Conservation (phyloP, 305 asterid species). For the Rubia balearica region DNA sequence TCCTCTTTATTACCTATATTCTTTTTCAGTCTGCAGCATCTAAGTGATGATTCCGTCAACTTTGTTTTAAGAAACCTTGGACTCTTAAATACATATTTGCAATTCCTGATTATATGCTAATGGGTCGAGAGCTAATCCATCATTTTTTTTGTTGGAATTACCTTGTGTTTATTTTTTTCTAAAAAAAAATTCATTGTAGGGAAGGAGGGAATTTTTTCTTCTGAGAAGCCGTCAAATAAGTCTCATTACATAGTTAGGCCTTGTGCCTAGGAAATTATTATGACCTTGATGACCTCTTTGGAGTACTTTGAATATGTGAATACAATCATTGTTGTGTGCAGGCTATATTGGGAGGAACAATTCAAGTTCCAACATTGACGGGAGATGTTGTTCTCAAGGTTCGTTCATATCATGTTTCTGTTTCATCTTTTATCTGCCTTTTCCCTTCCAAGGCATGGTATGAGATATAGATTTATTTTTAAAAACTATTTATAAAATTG, state of each 20-base stretch:
- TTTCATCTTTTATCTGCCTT: background rate
- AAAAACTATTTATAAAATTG: background rate
- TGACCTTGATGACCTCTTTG: background rate
- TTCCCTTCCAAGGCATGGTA: background rate
- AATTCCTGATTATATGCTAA: background rate
- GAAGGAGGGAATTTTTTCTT: background rate
- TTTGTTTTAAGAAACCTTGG: background rate
- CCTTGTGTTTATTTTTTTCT: too few relatives aligned
- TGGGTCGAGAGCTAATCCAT: background rate
- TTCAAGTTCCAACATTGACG: conserved; percentile 88
- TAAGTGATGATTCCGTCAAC: background rate
- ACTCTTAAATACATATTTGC: too few relatives aligned
- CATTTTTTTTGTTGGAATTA: background rate
- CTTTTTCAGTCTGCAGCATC: conserved; percentile 16
- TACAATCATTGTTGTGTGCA: conserved; percentile 32
- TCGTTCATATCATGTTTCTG: conserved; percentile 16
- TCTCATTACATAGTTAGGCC: background rate
- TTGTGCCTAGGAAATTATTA: background rate
- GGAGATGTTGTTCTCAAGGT: conserved; percentile 99
- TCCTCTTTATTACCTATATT: background rate
- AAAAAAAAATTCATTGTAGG: background rate
- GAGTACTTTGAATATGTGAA: background rate
- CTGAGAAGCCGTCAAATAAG: background rate
- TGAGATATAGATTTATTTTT: background rate
- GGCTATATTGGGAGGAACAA: conserved; percentile 97